Evolutionary conservation across 371 early-diverging fungal genomes (phyloP), one percentile per base, ranked within the genome.

Genomic region (Apophysomyces variabilis): DNA sequence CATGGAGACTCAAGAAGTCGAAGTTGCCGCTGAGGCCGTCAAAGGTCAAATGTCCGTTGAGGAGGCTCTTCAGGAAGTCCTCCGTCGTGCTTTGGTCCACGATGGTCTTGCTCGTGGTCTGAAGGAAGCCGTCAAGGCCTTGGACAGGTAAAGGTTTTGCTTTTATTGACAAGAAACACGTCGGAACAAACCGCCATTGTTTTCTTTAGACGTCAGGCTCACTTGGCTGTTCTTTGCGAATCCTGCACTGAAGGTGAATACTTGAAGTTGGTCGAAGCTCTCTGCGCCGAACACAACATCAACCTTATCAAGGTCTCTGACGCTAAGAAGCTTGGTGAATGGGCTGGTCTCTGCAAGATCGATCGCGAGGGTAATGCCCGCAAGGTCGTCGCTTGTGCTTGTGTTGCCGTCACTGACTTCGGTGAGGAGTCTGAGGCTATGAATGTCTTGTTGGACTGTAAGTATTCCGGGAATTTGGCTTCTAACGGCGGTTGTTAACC

Each of bases 331-430:
- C 90, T 98, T 73, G 98, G 98, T 80, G 95, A 97, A 88, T 96
- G 96, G 98, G 94, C 93, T 69, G 97, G 97, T 85, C 93, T 97
- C 70, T 98, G 97, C 93, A 96, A 98, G 93, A 93, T 96, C 76
- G 98, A 98, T 83, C 91, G 94, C 75, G 95, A 95, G 81, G 98
- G 98, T 76, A 94, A 93, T 85, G 90, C 98, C 77, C 94, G 96
- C 80, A 96, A 96, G 93, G 91, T 96, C 66, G 96, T 96, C 68
- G 94, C 92, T 65, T 93, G 94, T 84, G 93, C 95, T 66, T 93
- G 92, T 80, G 96, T 94, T 64, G 98, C 95, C 73, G 93, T 98
- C 83, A 89, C 87, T 80, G 92, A 96, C 86, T 95, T 91, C 82
- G 97, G 97, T 74, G 96, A 96, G 85, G 97, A 98, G 84, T 93